Base-by-base conservation (phyloP, 2,329 filamentous ascomycete species). In the Furcasterigmium sp. region DNA sequence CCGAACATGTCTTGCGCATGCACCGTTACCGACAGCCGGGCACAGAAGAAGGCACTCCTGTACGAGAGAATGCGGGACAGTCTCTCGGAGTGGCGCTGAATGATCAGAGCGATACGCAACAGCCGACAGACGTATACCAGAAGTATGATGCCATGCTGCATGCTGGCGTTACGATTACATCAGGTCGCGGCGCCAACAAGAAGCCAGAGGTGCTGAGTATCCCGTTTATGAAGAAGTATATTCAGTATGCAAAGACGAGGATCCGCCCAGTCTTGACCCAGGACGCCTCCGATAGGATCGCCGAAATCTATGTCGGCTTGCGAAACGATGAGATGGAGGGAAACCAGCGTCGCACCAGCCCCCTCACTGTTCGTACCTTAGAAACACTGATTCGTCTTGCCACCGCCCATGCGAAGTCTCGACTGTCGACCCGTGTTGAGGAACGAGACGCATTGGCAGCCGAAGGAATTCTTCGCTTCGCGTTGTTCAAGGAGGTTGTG, bases 151-250 rank as follows among this genome's bases (percentile, higher is more conserved):
- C 86, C 23, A 95, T 97, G 88, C 78, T 98, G 34, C 93, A 98
- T 59, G 87, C 90, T 9, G 93, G 93, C 47, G 88, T 96, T 37
- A 88, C 83, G 7, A 67, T 88, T 14, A 88, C 84, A 4, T 75
- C 83, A 11, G 85, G 86, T 9, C 80, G 88, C 30, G 87, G 87
- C 10, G 70, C 84, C 20, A 81, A 80, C 53, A 86, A 87, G 63
- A 85, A 85, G 51, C 80, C 87, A 5, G 90, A 96, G 62, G 87
- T 98, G 13, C 73, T 98, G 42, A 95, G 87, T 67, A 96, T 98
- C 47, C 87, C 91, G 0, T 98, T 98, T 67, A 90, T 98, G 73
- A 98, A 98, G 72, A 98, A 98, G 68, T 98, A 96, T 64, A 94
- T 98, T 37, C 93, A 98, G 61, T 98, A 98, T 63, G 90, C 93